Percentiles rank a stretch among this genome's conserved stretches.
Conservation (phyloP, 2,329 filamentous ascomycete genomes). For the Aspergillus costaricaensis region DNA sequence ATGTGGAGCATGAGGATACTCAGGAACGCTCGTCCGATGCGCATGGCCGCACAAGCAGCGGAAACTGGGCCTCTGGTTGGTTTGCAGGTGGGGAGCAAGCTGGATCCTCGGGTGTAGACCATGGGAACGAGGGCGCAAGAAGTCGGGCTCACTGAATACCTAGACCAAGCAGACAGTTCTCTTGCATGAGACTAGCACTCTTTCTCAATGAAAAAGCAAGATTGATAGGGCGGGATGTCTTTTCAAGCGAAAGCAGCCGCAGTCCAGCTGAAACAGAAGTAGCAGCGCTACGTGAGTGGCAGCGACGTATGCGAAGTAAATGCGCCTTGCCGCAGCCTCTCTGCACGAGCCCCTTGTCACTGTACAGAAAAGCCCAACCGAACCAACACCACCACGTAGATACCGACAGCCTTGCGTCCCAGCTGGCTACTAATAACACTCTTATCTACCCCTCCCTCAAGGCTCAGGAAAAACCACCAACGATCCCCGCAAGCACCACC, state of each 20-base stretch:
- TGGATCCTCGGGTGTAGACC: conserved; percentile 29
- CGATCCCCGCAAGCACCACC: not conserved
- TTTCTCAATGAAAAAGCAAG: not conserved
- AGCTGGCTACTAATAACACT: not conserved
- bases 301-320: not conserved
- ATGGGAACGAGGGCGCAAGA: not conserved
- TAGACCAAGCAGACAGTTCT: conserved; percentile 1
- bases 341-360: not conserved
- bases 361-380: not conserved
- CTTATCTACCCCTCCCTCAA: not conserved
- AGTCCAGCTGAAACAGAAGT: not conserved
- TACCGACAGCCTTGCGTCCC: not conserved
- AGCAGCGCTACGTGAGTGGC: not conserved
- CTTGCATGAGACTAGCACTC: conserved; percentile 6
- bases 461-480: not conserved
- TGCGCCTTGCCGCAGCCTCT: not conserved
- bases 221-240: not conserved
- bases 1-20: conserved; percentile 73
- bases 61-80: conserved; percentile 37
- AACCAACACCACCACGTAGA: not conserved
- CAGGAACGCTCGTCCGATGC: conserved; percentile 30
- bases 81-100: conserved; percentile 30
- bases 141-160: not conserved
- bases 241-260: not conserved
- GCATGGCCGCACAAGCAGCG: conserved; percentile 21